These are phyloP conservation scores for Inga laurina DNA, from an alignment of 306 rosid genomes.

Conservation along the genomic window DNA sequence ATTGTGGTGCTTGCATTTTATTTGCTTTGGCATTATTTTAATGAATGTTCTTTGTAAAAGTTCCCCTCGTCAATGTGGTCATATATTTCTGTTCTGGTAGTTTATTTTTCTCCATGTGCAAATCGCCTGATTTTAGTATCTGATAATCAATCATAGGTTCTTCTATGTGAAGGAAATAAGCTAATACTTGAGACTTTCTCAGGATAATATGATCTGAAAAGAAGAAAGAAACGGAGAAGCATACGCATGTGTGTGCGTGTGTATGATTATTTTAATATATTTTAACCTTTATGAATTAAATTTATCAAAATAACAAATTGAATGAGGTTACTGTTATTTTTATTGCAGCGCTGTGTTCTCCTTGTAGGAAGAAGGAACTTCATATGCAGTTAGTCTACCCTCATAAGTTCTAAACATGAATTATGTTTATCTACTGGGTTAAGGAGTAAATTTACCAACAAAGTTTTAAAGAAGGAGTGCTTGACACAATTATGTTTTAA, in stretches of 20 bases:
- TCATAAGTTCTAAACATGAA: too few relatives aligned
- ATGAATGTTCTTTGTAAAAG: conserved; percentile 33
- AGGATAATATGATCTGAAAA: neutral
- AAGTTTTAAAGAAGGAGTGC: too few relatives aligned
- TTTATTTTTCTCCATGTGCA: neutral
- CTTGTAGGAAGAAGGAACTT: too few relatives aligned
- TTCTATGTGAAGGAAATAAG: neutral
- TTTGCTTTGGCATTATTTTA: conserved; percentile 15
- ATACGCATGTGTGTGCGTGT: neutral
- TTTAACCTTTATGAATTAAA: too few relatives aligned
- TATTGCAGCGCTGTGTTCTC: too few relatives aligned
- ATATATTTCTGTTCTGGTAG: conserved; percentile 19
- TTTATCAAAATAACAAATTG: too few relatives aligned
- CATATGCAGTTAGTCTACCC: too few relatives aligned
- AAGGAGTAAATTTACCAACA: too few relatives aligned
- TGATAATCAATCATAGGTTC: neutral
- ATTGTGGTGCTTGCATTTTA: conserved; percentile 31
- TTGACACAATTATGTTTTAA: too few relatives aligned
- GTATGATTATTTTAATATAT: too few relatives aligned
- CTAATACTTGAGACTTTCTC: neutral
- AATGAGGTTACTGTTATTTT: too few relatives aligned
- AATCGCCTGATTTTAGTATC: neutral
- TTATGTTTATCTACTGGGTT: too few relatives aligned
- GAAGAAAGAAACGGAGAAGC: neutral
- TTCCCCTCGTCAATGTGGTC: conserved; percentile 10